A percentile compares a stretch with the other conserved stretches of the same genome.
phyloP scores from a whole-genome alignment of 768 basidiomycete genomes.

The Pleurotus pulmonarius region DNA sequence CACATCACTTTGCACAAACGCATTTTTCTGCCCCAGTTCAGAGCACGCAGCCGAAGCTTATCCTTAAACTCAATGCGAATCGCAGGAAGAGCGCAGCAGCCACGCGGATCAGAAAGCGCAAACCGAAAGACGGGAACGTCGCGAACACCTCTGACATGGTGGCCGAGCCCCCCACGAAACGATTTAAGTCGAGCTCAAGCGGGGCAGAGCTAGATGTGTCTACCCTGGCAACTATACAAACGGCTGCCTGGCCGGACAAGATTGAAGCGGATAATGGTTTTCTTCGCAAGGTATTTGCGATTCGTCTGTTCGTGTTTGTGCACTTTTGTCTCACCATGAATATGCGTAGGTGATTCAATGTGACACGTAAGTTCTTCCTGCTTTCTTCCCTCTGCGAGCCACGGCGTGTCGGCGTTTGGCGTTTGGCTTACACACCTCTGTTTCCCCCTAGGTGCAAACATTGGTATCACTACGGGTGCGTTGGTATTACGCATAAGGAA shows the following conservation, averaged over 20 bases:
- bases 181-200: neutral
- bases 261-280: conserved; percentile 21
- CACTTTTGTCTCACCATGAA: neutral
- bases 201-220: neutral
- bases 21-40: no score
- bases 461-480: conserved; percentile 53
- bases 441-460: conserved; percentile 30
- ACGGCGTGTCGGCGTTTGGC: neutral
- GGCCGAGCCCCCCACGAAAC: neutral
- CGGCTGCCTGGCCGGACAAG: conserved; percentile 22
- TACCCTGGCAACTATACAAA: neutral
- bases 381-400: neutral
- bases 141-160: neutral
- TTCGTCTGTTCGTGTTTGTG: neutral
- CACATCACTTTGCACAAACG: neutral
- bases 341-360: conserved; percentile 26
- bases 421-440: neutral
- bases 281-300: conserved; percentile 22
- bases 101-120: conserved; percentile 9
- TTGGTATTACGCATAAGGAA: conserved; percentile 27
- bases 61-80: neutral
- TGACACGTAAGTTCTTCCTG: conserved; percentile 13
- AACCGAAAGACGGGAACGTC: neutral
- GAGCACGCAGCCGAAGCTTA: neutral
- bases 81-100: neutral